These are phyloP conservation scores for Epichloe gansuensis DNA, from an alignment of 2,329 filamentous ascomycete genomes.

Conservation along the genomic window DNA sequence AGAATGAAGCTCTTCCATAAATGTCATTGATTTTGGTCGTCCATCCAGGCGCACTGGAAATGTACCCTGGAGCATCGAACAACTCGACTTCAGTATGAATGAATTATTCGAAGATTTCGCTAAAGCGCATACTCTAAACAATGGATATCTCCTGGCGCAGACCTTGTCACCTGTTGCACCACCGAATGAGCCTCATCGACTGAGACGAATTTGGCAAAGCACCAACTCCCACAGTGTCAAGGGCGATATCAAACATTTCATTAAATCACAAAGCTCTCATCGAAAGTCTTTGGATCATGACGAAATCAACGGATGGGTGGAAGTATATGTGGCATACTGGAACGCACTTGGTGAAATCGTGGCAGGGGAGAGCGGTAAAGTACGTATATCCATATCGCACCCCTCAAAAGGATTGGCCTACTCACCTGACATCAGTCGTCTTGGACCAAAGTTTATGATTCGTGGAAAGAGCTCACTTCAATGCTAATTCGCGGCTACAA, in stretches of 20 bases:
- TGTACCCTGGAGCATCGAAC: background rate
- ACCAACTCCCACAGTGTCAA: constrained; percentile 54
- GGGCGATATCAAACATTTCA: constrained; percentile 59
- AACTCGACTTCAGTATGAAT: constrained; percentile 44
- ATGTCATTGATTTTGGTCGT: background rate
- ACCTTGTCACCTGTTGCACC: constrained; percentile 62
- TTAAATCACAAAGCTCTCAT: constrained; percentile 45
- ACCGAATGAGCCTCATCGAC: constrained; percentile 45
- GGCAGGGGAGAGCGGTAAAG: constrained; percentile 31
- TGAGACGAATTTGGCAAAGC: constrained; percentile 58
- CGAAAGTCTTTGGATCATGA: constrained; percentile 44
- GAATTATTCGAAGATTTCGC: constrained; percentile 61
- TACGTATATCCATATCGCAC: constrained; percentile 10
- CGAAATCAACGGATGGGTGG: constrained; percentile 71
- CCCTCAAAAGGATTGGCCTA: background rate
- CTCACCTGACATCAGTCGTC: constrained; percentile 32
- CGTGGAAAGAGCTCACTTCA: constrained; percentile 77
- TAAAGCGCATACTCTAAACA: constrained; percentile 47
- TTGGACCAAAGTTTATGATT: constrained; percentile 73
- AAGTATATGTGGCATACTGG: constrained; percentile 77
- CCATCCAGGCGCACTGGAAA: background rate
- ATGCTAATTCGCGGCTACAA: constrained; percentile 71
- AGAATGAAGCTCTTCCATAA: background rate
- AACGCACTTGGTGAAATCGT: constrained; percentile 65
- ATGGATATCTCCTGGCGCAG: constrained; percentile 61